Base-by-base conservation (phyloP, 164 flowering plant species). In the Litsea cubeba region DNA sequence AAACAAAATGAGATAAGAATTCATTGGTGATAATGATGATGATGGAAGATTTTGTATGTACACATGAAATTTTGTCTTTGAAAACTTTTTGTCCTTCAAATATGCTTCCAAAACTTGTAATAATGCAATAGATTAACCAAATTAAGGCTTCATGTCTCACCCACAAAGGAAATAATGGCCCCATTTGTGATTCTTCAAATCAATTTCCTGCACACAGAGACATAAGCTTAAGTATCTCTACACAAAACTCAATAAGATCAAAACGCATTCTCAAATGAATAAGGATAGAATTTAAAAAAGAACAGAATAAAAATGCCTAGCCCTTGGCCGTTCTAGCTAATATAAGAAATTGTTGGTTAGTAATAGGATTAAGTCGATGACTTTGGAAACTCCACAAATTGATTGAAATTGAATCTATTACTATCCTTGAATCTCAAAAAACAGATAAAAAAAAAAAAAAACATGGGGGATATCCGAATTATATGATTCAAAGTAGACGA, bases 91-190 rank as follows among this genome's bases (percentile, higher is more conserved):
- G 60, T 15, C 60, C n/a, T 15, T 54, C 60, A 54, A 3, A 54
- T 54, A 54, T 54, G 60, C 20, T 54, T 15, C 60, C n/a, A 1
- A 54, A 15, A 54, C 7, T 15, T 15, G 6, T 54, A 6, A 54
- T 20, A 54, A 54, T 54, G 17, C 60, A 18, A 15, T 15, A 15
- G 60, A 54, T 54, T 54, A 14, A 14, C 72, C 12, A 71, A 57
- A 26, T 23, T 4, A 18, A 58, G 57, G 40, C 46, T 50, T 58
- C 18, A 66, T 18, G 22, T 58, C 94, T 83, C 77, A 92, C 97
- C 92, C 98, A 51, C 98, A 95, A 74, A 96, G 85, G 74, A 96
- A 96, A 76, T 94, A 96, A 77, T 96, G 98, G 50, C 99, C 99
- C 98, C 99, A 96, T 85, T 73, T 87, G 80, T 87, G 97, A 83